Percentiles rank a stretch among this genome's conserved stretches.
Conservation (phyloP, 345 rosid species). For the Pistacia integerrima region DNA sequence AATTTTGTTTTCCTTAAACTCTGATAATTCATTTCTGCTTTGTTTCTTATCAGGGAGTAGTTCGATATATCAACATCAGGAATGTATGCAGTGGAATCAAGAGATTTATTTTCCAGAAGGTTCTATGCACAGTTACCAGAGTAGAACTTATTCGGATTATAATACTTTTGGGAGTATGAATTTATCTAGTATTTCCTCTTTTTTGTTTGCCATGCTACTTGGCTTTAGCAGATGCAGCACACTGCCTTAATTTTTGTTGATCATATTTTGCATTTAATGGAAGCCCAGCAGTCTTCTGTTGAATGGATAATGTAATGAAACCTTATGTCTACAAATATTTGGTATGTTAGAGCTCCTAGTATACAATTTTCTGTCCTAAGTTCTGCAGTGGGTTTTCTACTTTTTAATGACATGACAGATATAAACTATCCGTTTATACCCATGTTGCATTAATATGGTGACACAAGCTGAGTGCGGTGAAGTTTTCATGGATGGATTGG, state of each 20-base stretch:
- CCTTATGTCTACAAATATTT: background rate
- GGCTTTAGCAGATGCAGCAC: constrained; percentile 3
- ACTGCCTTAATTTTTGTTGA: background rate
- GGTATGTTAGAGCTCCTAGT: background rate
- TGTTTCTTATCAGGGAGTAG: constrained; percentile 17
- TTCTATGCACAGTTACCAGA: background rate
- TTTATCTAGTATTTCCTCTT: background rate
- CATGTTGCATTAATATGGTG: background rate
- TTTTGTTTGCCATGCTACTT: background rate
- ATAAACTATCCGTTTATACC: background rate
- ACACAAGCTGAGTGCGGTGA: background rate
- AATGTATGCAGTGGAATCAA: background rate
- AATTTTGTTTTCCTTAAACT: background rate
- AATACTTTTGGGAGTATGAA: background rate
- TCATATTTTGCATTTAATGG: background rate
- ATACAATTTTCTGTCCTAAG: background rate
- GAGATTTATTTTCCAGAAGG: background rate
- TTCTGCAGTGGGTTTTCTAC: background rate
- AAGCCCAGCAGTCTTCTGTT: background rate
- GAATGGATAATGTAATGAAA: background rate
- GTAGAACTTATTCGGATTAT: background rate
- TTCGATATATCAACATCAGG: background rate
- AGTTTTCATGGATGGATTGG: background rate
- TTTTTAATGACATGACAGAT: background rate
- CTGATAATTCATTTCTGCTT: background rate